Evolutionary conservation across 306 rosid genomes (phyloP).

Genomic region (Dalbergia oliveri): DNA sequence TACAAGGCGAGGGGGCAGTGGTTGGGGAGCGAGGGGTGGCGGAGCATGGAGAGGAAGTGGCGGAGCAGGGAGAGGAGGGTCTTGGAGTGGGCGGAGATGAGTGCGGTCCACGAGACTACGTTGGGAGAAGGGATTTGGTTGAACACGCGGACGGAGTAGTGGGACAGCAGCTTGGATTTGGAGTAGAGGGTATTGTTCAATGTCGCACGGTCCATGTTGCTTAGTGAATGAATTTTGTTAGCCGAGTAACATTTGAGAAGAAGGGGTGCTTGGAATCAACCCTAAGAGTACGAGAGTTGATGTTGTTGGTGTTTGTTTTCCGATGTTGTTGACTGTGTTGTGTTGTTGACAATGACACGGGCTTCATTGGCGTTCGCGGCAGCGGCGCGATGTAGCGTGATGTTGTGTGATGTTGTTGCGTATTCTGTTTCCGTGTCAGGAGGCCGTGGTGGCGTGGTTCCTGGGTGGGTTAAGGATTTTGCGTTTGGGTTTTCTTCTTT

Average conservation of each 20-base stretch:
- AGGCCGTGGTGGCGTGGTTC: too few relatives aligned
- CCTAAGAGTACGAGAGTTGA: too few relatives aligned
- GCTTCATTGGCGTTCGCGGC: too few relatives aligned
- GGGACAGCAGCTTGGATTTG: constrained; percentile 50
- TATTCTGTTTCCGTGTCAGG: too few relatives aligned
- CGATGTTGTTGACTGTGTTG: too few relatives aligned
- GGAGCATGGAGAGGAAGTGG: constrained; percentile 83
- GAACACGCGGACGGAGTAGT: constrained; percentile 63
- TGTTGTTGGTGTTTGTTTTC: too few relatives aligned
- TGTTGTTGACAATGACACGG: too few relatives aligned
- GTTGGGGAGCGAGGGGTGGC: constrained; percentile 76
- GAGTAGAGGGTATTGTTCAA: constrained; percentile 68
- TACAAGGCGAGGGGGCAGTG: constrained; percentile 81
- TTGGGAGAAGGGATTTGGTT: constrained; percentile 67
- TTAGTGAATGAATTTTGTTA: not conserved
- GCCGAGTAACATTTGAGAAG: not conserved
- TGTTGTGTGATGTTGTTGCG: too few relatives aligned
- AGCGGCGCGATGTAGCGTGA: too few relatives aligned
- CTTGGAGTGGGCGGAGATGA: constrained; percentile 71
- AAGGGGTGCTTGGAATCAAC: too few relatives aligned
- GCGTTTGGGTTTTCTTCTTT: too few relatives aligned
- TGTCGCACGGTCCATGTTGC: constrained; percentile 39
- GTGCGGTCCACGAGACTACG: constrained; percentile 82
- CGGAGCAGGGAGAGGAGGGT: constrained; percentile 62
- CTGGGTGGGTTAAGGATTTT: too few relatives aligned